Percentiles rank a stretch among this genome's conserved stretches.
These are phyloP conservation scores for Talaromyces sp. DNA, from an alignment of 2,329 filamentous ascomycete genomes.

Conservation along the genomic window DNA sequence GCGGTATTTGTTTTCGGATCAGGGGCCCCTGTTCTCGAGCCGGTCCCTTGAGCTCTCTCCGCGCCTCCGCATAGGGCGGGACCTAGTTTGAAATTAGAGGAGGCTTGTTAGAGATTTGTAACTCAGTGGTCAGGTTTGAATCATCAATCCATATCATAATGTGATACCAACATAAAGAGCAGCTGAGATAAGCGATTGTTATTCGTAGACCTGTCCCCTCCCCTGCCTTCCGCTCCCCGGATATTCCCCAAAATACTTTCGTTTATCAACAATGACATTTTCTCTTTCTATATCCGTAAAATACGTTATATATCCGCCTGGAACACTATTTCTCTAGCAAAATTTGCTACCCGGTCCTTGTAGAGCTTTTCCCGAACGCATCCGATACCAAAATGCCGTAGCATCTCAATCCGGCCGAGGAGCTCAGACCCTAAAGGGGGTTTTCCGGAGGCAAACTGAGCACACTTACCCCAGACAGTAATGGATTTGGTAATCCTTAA, in stretches of 20 bases:
- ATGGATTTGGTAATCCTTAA: not conserved
- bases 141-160: no score
- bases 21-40: not conserved
- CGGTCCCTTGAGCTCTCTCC: not conserved
- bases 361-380: not conserved
- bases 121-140: not conserved
- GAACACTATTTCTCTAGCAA: not conserved
- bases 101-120: not conserved
- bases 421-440: not conserved
- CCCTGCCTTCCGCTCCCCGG: not conserved
- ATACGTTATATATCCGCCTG: not conserved
- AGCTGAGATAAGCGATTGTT: no score
- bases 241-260: not conserved
- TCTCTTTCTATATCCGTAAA: not conserved
- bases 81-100: no score
- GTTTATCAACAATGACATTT: not conserved
- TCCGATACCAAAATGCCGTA: not conserved
- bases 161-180: no score
- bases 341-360: not conserved
- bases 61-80: not conserved
- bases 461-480: not conserved
- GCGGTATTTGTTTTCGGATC: not conserved
- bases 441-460: not conserved
- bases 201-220: no score
- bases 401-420: not conserved